Evolutionary conservation across 2,329 filamentous ascomycete species (phyloP).

Genomic region (Verticillium klebahnii): DNA sequence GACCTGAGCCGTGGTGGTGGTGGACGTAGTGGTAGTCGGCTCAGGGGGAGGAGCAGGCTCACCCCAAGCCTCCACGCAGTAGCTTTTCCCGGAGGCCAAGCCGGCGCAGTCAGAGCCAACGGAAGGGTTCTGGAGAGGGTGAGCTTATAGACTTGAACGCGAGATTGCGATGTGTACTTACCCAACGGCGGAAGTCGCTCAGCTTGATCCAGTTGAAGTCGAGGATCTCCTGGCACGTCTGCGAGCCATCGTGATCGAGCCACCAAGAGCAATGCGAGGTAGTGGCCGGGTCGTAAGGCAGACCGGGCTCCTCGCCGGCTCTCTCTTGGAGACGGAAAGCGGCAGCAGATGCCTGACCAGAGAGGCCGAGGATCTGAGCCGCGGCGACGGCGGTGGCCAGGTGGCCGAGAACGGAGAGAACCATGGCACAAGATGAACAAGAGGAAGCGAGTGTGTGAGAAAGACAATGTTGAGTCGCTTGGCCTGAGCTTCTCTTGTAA

Average conservation of each 20-base stretch:
- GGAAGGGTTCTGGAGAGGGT: slow-evolving; percentile 1
- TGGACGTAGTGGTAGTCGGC: slow-evolving; percentile 4
- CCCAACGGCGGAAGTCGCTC: slow-evolving; percentile 4
- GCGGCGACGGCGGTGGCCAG: too few relatives aligned
- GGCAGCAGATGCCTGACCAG: background rate
- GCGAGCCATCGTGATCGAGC: slow-evolving; percentile 1
- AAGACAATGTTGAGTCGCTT: too few relatives aligned
- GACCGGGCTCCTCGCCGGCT: too few relatives aligned
- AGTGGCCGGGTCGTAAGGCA: background rate
- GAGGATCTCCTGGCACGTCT: background rate
- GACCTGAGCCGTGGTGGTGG: slow-evolving; percentile 6
- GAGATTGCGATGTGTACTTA: background rate
- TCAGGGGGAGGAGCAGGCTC: slow-evolving; percentile 1
- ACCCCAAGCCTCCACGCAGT: slow-evolving; percentile 7
- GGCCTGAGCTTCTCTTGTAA: too few relatives aligned
- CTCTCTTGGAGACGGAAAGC: background rate
- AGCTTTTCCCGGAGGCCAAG: background rate
- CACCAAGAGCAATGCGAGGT: slow-evolving; percentile 3
- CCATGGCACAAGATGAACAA: too few relatives aligned
- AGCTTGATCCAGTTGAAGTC: background rate
- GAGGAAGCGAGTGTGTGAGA: too few relatives aligned
- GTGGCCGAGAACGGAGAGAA: too few relatives aligned
- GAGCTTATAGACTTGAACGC: too few relatives aligned
- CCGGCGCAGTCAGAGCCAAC: background rate
- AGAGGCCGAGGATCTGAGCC: background rate